phyloP scores from a whole-genome alignment of 1,284 basidiomycete genomes.

The Malassezia arunalokei region DNA sequence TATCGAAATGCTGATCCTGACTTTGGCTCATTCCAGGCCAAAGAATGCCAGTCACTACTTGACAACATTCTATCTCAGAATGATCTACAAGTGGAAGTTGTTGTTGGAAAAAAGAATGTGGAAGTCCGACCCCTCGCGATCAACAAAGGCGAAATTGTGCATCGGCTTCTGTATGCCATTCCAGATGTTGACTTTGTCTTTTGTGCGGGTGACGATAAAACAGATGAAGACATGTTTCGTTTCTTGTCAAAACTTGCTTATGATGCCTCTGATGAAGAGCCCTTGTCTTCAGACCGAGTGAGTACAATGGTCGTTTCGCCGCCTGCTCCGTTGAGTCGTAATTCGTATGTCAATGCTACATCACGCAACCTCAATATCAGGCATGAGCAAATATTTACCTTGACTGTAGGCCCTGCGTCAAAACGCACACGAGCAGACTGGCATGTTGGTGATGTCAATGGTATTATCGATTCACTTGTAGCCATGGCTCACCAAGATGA shows the following conservation, averaged over 20 bases:
- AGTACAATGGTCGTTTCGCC: slow-evolving; percentile 10
- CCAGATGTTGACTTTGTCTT: slow-evolving; percentile 89
- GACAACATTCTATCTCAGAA: slow-evolving; percentile 58
- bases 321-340: slow-evolving; percentile 22
- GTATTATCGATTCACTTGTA: slow-evolving; percentile 32
- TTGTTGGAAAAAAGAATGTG: slow-evolving; percentile 84
- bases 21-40: slow-evolving; percentile 58
- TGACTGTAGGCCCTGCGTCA: slow-evolving; percentile 34
- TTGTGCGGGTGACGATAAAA: slow-evolving; percentile 96
- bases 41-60: slow-evolving; percentile 88
- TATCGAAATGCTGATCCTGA: slow-evolving; percentile 85
- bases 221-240: slow-evolving; percentile 49
- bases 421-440: slow-evolving; percentile 41
- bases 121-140: slow-evolving; percentile 88
- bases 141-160: slow-evolving; percentile 98
- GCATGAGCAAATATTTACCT: slow-evolving; percentile 31
- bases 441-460: slow-evolving; percentile 33
- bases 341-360: background rate
- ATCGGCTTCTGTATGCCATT: slow-evolving; percentile 78
- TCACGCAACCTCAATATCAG: slow-evolving; percentile 12
- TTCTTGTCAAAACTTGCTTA: slow-evolving; percentile 23
- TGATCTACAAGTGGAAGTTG: slow-evolving; percentile 45
- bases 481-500: slow-evolving; percentile 25
- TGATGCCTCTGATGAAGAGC: background rate
- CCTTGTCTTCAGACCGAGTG: background rate